Evolutionary conservation across 345 rosid species (phyloP), one percentile per base, ranked within the genome.

Genomic region (Aquilaria malaccensis): DNA sequence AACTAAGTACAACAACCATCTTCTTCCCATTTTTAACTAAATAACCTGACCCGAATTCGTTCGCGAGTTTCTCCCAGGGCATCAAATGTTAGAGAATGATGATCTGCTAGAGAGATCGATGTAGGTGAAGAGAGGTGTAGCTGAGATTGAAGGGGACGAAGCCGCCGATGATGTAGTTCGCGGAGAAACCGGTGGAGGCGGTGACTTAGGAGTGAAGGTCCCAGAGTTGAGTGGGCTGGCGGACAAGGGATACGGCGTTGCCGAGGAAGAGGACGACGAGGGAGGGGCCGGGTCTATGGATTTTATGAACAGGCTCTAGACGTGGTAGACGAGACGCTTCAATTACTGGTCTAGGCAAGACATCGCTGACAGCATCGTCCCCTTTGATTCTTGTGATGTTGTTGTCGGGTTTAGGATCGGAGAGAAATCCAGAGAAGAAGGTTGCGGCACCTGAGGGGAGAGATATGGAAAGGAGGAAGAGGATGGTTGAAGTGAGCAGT

Each of bases 201-300:
- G 92, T 77, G 0, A 59, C 9, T 0, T 66, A 45, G 3, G 96
- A 75, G 56, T 88, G 95, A 47, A 59, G 48, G 55, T 79, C 67
- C 98, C 98, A 92, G 87, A 86, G 88, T n/a, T 57, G 69, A 14
- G 92, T 71, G 0, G 98, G 93, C 6, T 83, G 59, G 7, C 71
- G 60, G 31, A 92, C 79, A 10, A 92, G 32, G 2, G 85, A 15
- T 32, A 73, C 43, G 7, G 80, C 93, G 76, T 77, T 82, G 46
- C 96, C 96, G 3, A 92, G 37, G 11, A 92, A 75, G 0, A 96
- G 98, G 14, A 74, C 13, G 50, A 92, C 84, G 1, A 83, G 64
- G 30, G 45, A 3, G 0, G 98, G 95, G 1, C 98, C 98, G 1
- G 89, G 84, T 22, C 22, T 22, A 22, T 22, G 22, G 22, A 22